These are phyloP conservation scores for Gyrodon lividus DNA, from an alignment of 768 basidiomycete species.

Conservation along the genomic window DNA sequence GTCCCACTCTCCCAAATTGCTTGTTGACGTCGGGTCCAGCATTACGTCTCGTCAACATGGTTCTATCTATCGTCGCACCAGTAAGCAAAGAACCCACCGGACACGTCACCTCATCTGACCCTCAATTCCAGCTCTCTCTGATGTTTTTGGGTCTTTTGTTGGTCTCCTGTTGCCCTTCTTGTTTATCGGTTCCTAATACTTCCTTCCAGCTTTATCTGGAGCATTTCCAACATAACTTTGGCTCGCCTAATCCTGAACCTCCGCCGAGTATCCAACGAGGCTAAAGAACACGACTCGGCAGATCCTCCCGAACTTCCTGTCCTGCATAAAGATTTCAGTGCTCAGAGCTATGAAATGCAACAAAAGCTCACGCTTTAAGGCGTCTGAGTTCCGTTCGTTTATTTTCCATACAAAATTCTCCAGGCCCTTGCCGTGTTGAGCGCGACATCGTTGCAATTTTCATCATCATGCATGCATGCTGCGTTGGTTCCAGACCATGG, in stretches of 20 bases:
- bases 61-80: conserved; percentile 20
- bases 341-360: neutral
- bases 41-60: conserved; percentile 22
- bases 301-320: neutral
- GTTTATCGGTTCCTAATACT: neutral
- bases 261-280: conserved; percentile 16
- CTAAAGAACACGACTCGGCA: neutral
- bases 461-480: neutral
- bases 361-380: neutral
- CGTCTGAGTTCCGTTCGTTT: neutral
- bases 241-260: conserved; percentile 35
- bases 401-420: neutral
- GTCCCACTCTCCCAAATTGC: neutral
- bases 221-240: conserved; percentile 31
- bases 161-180: neutral
- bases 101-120: neutral
- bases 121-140: conserved; percentile 16
- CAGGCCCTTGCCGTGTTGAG: neutral
- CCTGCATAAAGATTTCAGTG: neutral
- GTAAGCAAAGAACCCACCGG: conserved; percentile 13
- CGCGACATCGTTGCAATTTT: neutral
- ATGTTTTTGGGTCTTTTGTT: conserved; percentile 22
- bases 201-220: conserved; percentile 35
- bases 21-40: conserved; percentile 6
- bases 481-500: neutral